These are phyloP conservation scores for Penicillium sp. DNA, from an alignment of 2,329 filamentous ascomycete species.

Conservation along the genomic window DNA sequence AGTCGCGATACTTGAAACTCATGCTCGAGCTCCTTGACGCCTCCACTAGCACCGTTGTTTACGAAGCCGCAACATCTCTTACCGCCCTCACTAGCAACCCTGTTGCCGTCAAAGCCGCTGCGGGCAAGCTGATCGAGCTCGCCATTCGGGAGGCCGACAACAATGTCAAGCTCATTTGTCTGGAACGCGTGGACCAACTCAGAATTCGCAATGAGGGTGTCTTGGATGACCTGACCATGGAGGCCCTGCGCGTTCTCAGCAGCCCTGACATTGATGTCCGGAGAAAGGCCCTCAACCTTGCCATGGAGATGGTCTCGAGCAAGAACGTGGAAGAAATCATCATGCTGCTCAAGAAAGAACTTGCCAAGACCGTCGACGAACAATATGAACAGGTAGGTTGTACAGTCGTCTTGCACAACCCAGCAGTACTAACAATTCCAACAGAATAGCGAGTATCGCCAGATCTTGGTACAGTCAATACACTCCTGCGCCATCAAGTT, in stretches of 20 bases:
- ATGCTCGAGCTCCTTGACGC: constrained; percentile 97
- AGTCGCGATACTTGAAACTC: constrained; percentile 81
- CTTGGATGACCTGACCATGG: constrained; percentile 90
- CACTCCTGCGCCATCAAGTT: constrained; percentile 99
- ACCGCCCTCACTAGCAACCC: constrained; percentile 92
- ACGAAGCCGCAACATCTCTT: constrained; percentile 90
- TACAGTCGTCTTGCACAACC: neutral
- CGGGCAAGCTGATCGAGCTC: constrained; percentile 89
- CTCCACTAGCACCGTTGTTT: constrained; percentile 85
- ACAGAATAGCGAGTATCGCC: constrained; percentile 80
- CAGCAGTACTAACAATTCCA: constrained; percentile 17
- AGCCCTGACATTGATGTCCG: constrained; percentile 94
- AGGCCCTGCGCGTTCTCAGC: constrained; percentile 85
- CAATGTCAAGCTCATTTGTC: constrained; percentile 96
- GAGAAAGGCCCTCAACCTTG: constrained; percentile 79
- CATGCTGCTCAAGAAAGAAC: constrained; percentile 89
- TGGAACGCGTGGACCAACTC: constrained; percentile 84
- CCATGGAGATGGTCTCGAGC: constrained; percentile 95
- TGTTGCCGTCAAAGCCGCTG: constrained; percentile 92
- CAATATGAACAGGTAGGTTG: constrained; percentile 75
- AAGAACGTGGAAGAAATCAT: constrained; percentile 98
- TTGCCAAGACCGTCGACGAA: constrained; percentile 94
- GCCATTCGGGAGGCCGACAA: constrained; percentile 97
- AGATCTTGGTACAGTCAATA: constrained; percentile 90
- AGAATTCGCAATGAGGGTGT: constrained; percentile 82